phyloP scores from a whole-genome alignment of 1,284 basidiomycete genomes.

The Austroboletus sp. region DNA sequence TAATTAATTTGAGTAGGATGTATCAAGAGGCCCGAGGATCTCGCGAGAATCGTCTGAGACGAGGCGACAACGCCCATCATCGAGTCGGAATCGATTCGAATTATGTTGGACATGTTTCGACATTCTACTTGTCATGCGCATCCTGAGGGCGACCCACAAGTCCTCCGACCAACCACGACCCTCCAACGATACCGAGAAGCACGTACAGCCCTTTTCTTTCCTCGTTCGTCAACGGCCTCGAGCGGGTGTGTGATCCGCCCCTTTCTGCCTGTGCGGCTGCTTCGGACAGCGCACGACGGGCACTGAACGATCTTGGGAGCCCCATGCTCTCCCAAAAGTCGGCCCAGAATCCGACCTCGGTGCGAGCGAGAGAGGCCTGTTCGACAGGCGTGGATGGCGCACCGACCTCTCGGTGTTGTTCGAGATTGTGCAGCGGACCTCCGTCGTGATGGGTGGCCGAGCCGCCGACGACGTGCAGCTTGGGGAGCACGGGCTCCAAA shows the following conservation, averaged over 20 bases:
- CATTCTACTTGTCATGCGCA: conserved; percentile 11
- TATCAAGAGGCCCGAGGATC: conserved; percentile 45
- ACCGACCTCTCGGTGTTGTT: conserved; percentile 24
- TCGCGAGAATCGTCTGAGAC: conserved; percentile 48
- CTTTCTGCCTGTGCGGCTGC: conserved; percentile 8
- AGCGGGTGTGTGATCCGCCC: conserved; percentile 13
- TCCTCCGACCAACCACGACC: conserved; percentile 49
- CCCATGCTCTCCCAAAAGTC: conserved; percentile 37
- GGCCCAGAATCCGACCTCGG: conserved; percentile 22
- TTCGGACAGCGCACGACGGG: conserved; percentile 12
- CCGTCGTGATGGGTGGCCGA: conserved; percentile 56
- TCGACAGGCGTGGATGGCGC: conserved; percentile 3
- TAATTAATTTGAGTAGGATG: conserved; percentile 13
- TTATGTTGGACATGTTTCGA: too few relatives aligned
- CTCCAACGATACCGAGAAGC: conserved; percentile 47
- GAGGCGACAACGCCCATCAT: conserved; percentile 42
- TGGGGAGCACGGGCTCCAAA: conserved; percentile 41
- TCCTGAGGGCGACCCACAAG: conserved; percentile 28
- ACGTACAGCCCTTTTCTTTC: conserved; percentile 51
- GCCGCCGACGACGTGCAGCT: conserved; percentile 67
- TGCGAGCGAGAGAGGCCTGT: conserved; percentile 11
- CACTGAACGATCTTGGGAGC: conserved; percentile 31
- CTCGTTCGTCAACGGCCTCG: conserved; percentile 43
- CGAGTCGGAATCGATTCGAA: too few relatives aligned
- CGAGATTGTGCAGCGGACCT: conserved; percentile 59